Evolutionary conservation across 2,329 filamentous ascomycete genomes (phyloP), one percentile per base, ranked within the genome.

Genomic region (Zarea fungicola): DNA sequence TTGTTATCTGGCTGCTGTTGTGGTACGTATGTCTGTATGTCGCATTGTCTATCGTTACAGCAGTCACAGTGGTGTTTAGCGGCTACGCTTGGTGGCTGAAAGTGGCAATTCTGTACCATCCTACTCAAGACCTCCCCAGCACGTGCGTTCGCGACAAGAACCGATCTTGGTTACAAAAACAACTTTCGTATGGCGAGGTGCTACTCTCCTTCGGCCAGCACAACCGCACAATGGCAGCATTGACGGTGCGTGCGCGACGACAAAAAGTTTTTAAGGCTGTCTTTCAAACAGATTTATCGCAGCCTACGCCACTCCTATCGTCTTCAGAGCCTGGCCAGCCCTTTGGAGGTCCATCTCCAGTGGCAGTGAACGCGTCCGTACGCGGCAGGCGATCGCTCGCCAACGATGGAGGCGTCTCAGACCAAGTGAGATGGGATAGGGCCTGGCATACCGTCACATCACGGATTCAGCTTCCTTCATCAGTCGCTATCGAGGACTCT

Each of bases 391-490:
- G 44, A 26, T 37, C 29, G 26, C 48, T 31, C 11, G 45, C 11
- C 41, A 40, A 37, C 37, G 39, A 46, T 37, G 28, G 9, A 35
- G 23, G 21, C 19, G 56, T 60, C 28, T 65, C 68, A 52, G 73
- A 81, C 54, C 81, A 83, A 63, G 69, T 74, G 47, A 72, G 71
- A 54, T 83, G 76, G 72, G 79, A 84, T 59, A 69, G 76, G 53
- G 78, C 81, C 50, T 85, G 82, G 82, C 77, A 81, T 59, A 65
- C 71, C 23, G 80, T 84, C 52, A 84, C 80, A 14, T 71, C 76
- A 25, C 70, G 69, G 28, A 76, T 85, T 39, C 71, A 73, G 40
- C 68, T 85, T 19, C 77, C 80, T 8, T 63, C 72, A n/a, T 77
- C 76, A 9, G 75, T 78, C 36, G 67, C 77, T 2, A 71, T 68